Conservation (phyloP, 441 rosid species). For the Geranium incanum region DNA sequence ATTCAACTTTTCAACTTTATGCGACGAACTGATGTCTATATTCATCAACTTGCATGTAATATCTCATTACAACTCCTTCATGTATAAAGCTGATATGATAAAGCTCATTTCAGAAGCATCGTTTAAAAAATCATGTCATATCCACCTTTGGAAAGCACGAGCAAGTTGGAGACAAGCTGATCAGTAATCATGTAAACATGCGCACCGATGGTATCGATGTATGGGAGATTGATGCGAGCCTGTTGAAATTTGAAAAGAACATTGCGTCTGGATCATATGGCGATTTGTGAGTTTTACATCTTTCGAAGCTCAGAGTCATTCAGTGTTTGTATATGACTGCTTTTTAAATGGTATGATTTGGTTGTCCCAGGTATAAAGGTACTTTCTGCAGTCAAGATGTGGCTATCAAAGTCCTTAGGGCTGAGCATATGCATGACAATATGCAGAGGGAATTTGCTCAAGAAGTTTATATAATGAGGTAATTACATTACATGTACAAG, state of each 20-base stretch:
- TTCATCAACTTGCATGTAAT: neutral
- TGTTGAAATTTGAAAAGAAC: constrained; percentile 41
- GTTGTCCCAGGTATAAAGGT: constrained; percentile 52
- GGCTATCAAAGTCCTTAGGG: constrained; percentile 51
- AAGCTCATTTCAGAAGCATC: constrained; percentile 43
- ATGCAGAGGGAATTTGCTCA: constrained; percentile 50
- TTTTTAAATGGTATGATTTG: constrained; percentile 21
- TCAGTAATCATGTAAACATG: constrained; percentile 22
- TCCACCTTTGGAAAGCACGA: constrained; percentile 31
- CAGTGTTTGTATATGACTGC: constrained; percentile 15
- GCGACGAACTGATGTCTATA: neutral
- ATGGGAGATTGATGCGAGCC: constrained; percentile 56
- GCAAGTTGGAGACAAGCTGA: constrained; percentile 26
- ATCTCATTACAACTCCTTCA: constrained; percentile 9
- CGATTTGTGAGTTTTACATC: constrained; percentile 47
- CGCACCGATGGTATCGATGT: constrained; percentile 38
- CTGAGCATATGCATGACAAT: constrained; percentile 39
- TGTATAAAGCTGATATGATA: constrained; percentile 25
- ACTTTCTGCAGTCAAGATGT: constrained; percentile 53
- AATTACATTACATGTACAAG: neutral
- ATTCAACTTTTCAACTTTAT: neutral
- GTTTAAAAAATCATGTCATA: constrained; percentile 23
- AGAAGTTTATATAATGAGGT: constrained; percentile 73
- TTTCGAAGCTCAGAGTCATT: constrained; percentile 5
- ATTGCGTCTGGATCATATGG: constrained; percentile 50